Conservation (phyloP, 495 filamentous ascomycete genomes). For the Glarea lozoyensis region DNA sequence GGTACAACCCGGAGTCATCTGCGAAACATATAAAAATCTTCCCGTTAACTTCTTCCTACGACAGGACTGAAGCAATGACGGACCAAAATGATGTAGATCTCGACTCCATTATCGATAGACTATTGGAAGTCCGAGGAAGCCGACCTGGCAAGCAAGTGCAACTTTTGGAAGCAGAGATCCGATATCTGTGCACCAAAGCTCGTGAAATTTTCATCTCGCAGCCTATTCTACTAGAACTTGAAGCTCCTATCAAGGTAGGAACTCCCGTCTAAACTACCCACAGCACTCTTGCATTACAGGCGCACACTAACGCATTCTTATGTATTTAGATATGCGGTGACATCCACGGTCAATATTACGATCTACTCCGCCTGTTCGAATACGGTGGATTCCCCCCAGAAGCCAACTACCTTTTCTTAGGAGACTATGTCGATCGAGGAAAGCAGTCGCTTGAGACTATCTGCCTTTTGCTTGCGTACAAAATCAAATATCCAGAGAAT, state of each 20-base stretch:
- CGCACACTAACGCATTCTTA: conserved; percentile 5
- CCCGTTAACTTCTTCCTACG: conserved; percentile 16
- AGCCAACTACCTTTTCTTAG: conserved; percentile 98
- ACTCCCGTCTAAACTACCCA: too few species aligned
- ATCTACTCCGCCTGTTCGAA: conserved; percentile 93
- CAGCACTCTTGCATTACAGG: too few species aligned
- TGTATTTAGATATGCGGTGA: conserved; percentile 84
- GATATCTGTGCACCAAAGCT: conserved; percentile 96
- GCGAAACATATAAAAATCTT: conserved; percentile 16
- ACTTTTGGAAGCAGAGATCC: conserved; percentile 91
- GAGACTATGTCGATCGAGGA: conserved; percentile 97
- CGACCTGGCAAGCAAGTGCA: conserved; percentile 98
- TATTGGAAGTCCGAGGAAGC: conserved; percentile 96
- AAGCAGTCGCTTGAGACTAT: conserved; percentile 99
- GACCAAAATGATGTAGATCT: conserved; percentile 96
- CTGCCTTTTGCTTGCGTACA: conserved; percentile 95
- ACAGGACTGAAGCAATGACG: conserved; percentile 60
- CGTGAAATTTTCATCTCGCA: conserved; percentile 99
- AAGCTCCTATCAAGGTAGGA: conserved; percentile 95
- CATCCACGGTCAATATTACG: conserved; percentile 99
- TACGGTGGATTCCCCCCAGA: conserved; percentile 98
- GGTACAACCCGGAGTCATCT: conserved; percentile 7
- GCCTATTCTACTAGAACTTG: conserved; percentile 93
- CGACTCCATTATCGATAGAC: conserved; percentile 97
- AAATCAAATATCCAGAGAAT: conserved; percentile 99